These are phyloP conservation scores for Teunomyces atbi DNA, from an alignment of 805 yeast genomes.

Conservation along the genomic window DNA sequence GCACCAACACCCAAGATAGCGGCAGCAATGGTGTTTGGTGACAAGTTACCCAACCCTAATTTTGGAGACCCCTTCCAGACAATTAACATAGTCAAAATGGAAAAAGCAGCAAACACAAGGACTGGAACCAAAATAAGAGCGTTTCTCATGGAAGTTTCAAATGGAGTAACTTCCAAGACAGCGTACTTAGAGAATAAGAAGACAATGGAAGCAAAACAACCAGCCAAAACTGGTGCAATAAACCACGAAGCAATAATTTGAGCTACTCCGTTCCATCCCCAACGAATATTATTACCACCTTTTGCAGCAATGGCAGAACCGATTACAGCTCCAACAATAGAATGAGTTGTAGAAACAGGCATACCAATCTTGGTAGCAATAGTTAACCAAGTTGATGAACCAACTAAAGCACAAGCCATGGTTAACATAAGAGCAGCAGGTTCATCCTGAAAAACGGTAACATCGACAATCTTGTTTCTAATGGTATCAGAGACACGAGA, in stretches of 20 bases:
- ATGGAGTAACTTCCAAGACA: conserved; percentile 58
- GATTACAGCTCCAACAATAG: conserved; percentile 72
- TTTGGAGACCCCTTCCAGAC: conserved; percentile 81
- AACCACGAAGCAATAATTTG: conserved; percentile 80
- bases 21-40: conserved; percentile 52
- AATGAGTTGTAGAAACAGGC: conserved; percentile 83
- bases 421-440: conserved; percentile 75
- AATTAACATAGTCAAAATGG: conserved; percentile 70
- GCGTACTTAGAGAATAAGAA: conserved; percentile 58
- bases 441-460: conserved; percentile 44
- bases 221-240: conserved; percentile 72
- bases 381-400: conserved; percentile 69
- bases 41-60: conserved; percentile 52
- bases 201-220: conserved; percentile 55
- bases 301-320: conserved; percentile 75
- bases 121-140: conserved; percentile 60
- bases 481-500: conserved; percentile 73
- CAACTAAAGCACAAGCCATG: conserved; percentile 74
- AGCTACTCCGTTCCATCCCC: conserved; percentile 78
- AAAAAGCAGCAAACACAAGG: conserved; percentile 57
- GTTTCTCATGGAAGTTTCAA: conserved; percentile 43
- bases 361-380: conserved; percentile 64
- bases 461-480: conserved; percentile 59
- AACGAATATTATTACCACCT: conserved; percentile 56
- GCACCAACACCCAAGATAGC: conserved; percentile 65